Evolutionary conservation across 1,284 basidiomycete species (phyloP).

Genomic region (Chalciporus sp.): DNA sequence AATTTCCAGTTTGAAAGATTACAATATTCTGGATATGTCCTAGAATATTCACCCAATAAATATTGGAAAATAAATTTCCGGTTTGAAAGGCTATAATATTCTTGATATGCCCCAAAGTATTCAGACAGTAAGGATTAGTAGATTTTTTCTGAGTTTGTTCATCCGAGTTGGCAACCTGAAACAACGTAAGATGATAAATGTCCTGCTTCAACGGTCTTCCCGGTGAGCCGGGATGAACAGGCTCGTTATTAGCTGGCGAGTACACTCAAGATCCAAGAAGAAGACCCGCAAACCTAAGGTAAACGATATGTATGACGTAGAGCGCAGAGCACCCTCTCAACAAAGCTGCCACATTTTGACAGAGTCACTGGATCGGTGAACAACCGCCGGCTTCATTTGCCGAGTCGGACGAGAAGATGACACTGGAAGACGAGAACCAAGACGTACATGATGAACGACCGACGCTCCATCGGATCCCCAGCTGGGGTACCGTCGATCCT

Average conservation of each 20-base stretch:
- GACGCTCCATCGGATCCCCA: slow-evolving; percentile 57
- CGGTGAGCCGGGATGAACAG: background rate
- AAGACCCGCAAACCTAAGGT: background rate
- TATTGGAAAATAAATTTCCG: no score
- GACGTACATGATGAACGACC: slow-evolving; percentile 61
- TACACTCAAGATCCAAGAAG: background rate
- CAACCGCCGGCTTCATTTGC: background rate
- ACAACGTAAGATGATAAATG: no score
- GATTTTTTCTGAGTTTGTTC: no score
- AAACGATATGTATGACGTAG: background rate
- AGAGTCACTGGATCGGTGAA: slow-evolving; percentile 42
- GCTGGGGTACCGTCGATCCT: slow-evolving; percentile 57
- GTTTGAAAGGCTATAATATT: no score
- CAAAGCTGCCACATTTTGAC: slow-evolving; percentile 69
- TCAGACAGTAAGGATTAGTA: no score
- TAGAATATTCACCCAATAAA: no score
- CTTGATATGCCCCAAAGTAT: no score
- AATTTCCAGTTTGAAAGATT: no score
- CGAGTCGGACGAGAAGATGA: background rate
- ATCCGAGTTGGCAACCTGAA: no score
- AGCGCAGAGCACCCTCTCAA: slow-evolving; percentile 11
- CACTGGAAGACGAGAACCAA: background rate
- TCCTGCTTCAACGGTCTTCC: no score
- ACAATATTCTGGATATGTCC: no score
- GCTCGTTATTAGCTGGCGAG: background rate